These are phyloP conservation scores for Aspergillus conjunctus DNA, from an alignment of 495 filamentous ascomycete species.

Conservation along the genomic window DNA sequence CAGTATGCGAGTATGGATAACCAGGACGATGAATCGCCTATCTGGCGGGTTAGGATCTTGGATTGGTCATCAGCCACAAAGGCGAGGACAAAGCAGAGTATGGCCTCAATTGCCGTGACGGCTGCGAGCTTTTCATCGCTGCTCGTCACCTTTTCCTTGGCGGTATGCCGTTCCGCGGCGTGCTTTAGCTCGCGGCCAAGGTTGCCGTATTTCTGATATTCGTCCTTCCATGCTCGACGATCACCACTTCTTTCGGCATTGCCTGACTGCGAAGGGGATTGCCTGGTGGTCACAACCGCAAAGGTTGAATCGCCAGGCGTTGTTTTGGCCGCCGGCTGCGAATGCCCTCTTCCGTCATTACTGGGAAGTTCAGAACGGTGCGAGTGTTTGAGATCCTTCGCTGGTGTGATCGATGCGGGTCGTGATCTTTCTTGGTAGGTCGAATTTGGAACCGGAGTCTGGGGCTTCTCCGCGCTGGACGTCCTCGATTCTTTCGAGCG, in stretches of 20 bases:
- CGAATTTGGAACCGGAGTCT: slow-evolving; percentile 26
- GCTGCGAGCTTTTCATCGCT: slow-evolving; percentile 46
- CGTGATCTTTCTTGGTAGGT: slow-evolving; percentile 30
- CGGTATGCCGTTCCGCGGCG: slow-evolving; percentile 44
- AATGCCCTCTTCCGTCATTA: slow-evolving; percentile 35
- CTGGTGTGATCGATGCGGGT: slow-evolving; percentile 29
- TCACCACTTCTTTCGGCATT: slow-evolving; percentile 37
- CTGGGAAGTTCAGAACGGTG: slow-evolving; percentile 32
- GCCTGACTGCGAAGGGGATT: slow-evolving; percentile 34
- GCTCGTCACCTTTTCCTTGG: slow-evolving; percentile 32
- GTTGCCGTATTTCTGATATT: slow-evolving; percentile 44
- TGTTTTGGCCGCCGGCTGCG: slow-evolving; percentile 30
- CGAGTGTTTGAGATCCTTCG: slow-evolving; percentile 35
- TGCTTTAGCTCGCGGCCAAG: slow-evolving; percentile 54
- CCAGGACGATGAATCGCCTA: slow-evolving; percentile 49
- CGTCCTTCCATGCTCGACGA: slow-evolving; percentile 47
- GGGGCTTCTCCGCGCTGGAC: slow-evolving; percentile 30
- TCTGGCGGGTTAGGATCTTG: slow-evolving; percentile 36
- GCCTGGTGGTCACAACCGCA: slow-evolving; percentile 22
- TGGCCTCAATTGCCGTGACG: slow-evolving; percentile 49
- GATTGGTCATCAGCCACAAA: slow-evolving; percentile 51
- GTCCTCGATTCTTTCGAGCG: slow-evolving; percentile 28
- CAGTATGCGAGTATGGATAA: slow-evolving; percentile 53
- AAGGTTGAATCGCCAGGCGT: slow-evolving; percentile 31
- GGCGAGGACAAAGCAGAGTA: slow-evolving; percentile 52